phyloP scores from a whole-genome alignment of 768 basidiomycete genomes.

The Rhizopogon rudus region DNA sequence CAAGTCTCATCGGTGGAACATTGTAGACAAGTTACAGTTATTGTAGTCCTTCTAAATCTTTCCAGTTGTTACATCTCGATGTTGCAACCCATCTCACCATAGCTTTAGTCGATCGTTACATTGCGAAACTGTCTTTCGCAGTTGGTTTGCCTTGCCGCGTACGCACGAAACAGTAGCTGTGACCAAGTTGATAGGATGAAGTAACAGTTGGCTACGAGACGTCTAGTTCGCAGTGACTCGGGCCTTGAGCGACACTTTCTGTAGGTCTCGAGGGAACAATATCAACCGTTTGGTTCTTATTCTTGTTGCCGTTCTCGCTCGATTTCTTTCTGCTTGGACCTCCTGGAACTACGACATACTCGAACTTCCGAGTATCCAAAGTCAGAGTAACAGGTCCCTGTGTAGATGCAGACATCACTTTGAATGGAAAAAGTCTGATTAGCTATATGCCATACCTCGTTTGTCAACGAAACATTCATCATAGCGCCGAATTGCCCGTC shows the following conservation, averaged over 20 bases:
- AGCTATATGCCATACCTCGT: conserved; percentile 57
- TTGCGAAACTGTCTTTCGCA: neutral
- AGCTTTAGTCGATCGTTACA: neutral
- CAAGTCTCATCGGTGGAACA: conserved; percentile 63
- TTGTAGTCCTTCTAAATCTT: too few species aligned
- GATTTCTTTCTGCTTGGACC: conserved; percentile 1
- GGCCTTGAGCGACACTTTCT: neutral
- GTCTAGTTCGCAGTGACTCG: neutral
- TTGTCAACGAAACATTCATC: conserved; percentile 87
- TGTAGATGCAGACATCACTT: neutral
- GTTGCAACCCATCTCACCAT: neutral
- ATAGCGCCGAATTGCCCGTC: conserved; percentile 95
- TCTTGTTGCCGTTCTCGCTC: neutral
- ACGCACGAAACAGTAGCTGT: neutral
- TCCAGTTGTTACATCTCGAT: neutral
- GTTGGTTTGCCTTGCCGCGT: neutral
- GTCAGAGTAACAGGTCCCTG: conserved; percentile 86
- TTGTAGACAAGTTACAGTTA: conserved; percentile 23
- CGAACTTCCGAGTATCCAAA: conserved; percentile 75
- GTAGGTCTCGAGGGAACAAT: neutral
- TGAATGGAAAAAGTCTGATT: neutral
- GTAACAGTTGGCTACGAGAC: neutral
- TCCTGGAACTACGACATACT: conserved; percentile 42
- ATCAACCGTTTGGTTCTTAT: neutral
- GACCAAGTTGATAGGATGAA: neutral